A percentile compares a stretch with the other conserved stretches of the same genome.
phyloP scores from a whole-genome alignment of 148 eudicot genomes.

The Selenicereus undatus region DNA sequence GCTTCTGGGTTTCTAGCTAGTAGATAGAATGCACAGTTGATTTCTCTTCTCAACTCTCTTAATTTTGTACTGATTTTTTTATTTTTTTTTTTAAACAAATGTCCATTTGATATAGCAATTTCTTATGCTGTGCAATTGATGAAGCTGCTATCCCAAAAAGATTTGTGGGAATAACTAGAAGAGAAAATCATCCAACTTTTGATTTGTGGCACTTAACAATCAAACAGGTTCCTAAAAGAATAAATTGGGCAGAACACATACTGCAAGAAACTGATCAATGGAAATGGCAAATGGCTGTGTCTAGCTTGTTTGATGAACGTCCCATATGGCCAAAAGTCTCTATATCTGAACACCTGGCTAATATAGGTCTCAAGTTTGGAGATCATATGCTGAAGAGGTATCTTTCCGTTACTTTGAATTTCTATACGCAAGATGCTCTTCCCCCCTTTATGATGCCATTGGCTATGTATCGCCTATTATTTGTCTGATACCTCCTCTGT shows the following conservation, averaged over 20 bases:
- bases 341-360: constrained; percentile 62
- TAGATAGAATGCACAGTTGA: background rate
- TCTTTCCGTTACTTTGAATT: background rate
- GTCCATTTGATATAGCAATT: background rate
- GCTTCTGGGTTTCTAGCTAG: background rate
- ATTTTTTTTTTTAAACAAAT: background rate
- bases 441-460: background rate
- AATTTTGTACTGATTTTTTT: background rate
- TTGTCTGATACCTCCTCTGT: background rate
- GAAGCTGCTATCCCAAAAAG: background rate
- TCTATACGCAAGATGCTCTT: constrained; percentile 5
- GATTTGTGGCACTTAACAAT: constrained; percentile 47
- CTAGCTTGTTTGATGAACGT: constrained; percentile 82
- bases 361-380: constrained; percentile 54
- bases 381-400: constrained; percentile 64
- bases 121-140: background rate
- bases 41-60: background rate
- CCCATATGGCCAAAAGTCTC: constrained; percentile 84
- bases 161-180: background rate
- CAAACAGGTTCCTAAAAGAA: constrained; percentile 81
- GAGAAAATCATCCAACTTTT: background rate
- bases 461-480: background rate
- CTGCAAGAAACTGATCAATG: constrained; percentile 62
- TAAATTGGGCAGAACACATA: constrained; percentile 67
- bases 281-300: constrained; percentile 67